Percentiles rank a stretch among this genome's conserved stretches.
Conservation (phyloP, 176 grass and related monocot species). For the Oryza glaberrima region DNA sequence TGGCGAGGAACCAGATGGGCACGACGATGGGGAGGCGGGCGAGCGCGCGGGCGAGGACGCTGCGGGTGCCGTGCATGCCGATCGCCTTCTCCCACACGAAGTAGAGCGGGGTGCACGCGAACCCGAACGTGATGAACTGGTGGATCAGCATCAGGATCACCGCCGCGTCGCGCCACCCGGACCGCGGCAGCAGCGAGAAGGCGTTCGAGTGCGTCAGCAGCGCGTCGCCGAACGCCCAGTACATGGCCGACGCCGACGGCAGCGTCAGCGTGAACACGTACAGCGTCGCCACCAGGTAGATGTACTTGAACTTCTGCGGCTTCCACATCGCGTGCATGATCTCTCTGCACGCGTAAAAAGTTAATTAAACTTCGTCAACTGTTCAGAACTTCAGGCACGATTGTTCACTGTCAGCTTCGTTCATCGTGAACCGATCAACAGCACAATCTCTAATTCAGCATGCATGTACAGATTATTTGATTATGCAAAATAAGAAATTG, state of each 20-base stretch:
- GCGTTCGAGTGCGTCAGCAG: conserved; percentile 77
- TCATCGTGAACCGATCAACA: background rate
- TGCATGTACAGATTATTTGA: too few relatives aligned
- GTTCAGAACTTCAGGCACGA: too few relatives aligned
- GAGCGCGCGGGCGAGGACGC: conserved; percentile 41
- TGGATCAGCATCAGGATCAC: conserved; percentile 80
- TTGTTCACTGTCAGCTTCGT: too few relatives aligned
- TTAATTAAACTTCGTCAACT: background rate
- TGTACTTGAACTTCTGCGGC: conserved; percentile 80
- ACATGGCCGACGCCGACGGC: conserved; percentile 67
- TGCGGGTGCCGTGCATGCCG: conserved; percentile 55
- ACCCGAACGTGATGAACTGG: conserved; percentile 92
- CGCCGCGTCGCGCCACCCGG: conserved; percentile 62
- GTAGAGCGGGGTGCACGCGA: conserved; percentile 85
- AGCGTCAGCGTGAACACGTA: conserved; percentile 84
- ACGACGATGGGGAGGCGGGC: conserved; percentile 53
- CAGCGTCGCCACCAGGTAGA: conserved; percentile 71
- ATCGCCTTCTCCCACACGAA: conserved; percentile 85
- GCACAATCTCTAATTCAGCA: background rate
- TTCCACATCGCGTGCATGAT: conserved; percentile 93
- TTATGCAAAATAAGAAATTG: conserved; percentile 5
- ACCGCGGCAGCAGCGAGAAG: conserved; percentile 58
- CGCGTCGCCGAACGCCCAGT: conserved; percentile 77
- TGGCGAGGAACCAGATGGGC: conserved; percentile 67
- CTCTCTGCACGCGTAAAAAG: conserved; percentile 40